These are phyloP conservation scores for Boletales sp. DNA, from an alignment of 768 basidiomycete genomes.

Conservation along the genomic window DNA sequence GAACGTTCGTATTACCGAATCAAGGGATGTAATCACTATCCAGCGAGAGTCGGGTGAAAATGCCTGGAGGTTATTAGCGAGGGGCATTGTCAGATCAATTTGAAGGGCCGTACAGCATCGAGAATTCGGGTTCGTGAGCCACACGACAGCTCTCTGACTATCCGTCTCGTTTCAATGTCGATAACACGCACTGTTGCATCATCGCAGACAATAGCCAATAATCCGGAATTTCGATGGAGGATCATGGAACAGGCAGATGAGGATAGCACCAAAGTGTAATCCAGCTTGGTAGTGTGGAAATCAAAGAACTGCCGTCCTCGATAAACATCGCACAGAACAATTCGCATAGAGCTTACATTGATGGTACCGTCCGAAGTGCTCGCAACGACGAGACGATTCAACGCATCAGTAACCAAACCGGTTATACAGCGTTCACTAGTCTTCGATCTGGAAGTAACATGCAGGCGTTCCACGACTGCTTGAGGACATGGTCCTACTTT, in stretches of 20 bases:
- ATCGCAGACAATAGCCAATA: slow-evolving; percentile 82
- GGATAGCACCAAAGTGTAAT: slow-evolving; percentile 62
- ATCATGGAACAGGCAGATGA: slow-evolving; percentile 66
- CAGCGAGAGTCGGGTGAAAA: slow-evolving; percentile 96
- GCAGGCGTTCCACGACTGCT: slow-evolving; percentile 45
- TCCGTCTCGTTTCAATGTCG: slow-evolving; percentile 84
- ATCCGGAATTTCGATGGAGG: slow-evolving; percentile 80
- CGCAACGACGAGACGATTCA: slow-evolving; percentile 80
- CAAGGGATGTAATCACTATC: slow-evolving; percentile 85
- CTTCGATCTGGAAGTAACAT: slow-evolving; percentile 37
- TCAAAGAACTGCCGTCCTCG: slow-evolving; percentile 77
- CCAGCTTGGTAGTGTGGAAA: slow-evolving; percentile 81
- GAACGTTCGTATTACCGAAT: slow-evolving; percentile 91
- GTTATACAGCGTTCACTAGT: slow-evolving; percentile 59
- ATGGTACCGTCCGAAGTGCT: slow-evolving; percentile 86
- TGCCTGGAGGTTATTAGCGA: slow-evolving; percentile 46
- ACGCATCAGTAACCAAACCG: slow-evolving; percentile 79
- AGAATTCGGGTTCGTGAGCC: slow-evolving; percentile 84
- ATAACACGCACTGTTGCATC: slow-evolving; percentile 82
- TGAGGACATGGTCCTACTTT: slow-evolving; percentile 60
- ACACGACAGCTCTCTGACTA: slow-evolving; percentile 80
- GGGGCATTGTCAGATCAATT: neutral
- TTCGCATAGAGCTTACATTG: slow-evolving; percentile 54
- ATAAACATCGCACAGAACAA: neutral
- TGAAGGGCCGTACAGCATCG: slow-evolving; percentile 65